Base-by-base conservation (phyloP, 805 yeast genomes). In the Nakazawaea laoshanensis region DNA sequence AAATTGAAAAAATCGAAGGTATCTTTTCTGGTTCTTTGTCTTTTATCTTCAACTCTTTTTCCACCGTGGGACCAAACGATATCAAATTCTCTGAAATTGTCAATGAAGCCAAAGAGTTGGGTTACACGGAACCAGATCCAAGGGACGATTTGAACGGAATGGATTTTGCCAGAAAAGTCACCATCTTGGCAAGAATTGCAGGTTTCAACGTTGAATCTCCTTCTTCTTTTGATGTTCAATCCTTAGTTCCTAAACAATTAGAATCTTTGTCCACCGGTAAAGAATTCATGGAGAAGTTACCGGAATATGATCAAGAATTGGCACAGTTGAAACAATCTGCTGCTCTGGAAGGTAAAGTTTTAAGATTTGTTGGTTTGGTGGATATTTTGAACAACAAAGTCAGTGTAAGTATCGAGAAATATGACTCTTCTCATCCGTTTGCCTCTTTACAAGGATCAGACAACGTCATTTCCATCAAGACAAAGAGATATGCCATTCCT, bases 121-220 rank as follows among this genome's bases (percentile, higher is more conserved):
- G 99, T 32, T 92, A 86, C 71, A 89, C 96, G 26, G 98, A 92
- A 63, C 99, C 99, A 31, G 99, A 92, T 58, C 98, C 99, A 59
- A 80, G 99, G 63, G 99, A 92, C 57, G 99, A 92, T 55, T 74
- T 92, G 59, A 92, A 89, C 58, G 99, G 99, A 35, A 70, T 92
- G 55, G 99, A 92, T 53, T 96, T 92, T 40, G 99, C 99, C 27
- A 81, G 99, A 71, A 92, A 92, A 60, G 96, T 92, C 19, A 87
- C 98, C 17, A 92, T 92, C 44, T 72, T 92, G 42, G 95, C 96
- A 29, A 82, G 99, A 67, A 71, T 92, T 34, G 70, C 96, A 11
- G 98, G 98, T 3, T 70, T 82, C 35, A 63, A 74, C 39, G 84
- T 92, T 24, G 81, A 79, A 53, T 79, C 92, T 9, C 94, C 97